Conservation (phyloP, 1,284 basidiomycete species). For the Fereydounia khargensis region DNA sequence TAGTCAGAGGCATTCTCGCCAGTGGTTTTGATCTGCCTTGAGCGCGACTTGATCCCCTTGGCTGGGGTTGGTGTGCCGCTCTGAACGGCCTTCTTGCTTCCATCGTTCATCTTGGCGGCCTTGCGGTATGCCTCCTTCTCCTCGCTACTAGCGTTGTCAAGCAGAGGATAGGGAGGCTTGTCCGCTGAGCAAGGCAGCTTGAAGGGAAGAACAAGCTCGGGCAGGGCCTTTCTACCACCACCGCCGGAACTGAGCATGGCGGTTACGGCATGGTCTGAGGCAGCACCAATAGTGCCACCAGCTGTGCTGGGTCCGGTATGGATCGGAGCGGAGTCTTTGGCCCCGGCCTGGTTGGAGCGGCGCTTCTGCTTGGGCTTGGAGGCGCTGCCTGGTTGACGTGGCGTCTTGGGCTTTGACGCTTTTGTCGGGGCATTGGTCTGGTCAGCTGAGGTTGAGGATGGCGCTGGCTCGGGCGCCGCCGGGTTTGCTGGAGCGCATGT, state of each 20-base stretch:
- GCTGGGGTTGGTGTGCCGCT: too few relatives aligned
- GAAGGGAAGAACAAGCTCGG: constrained; percentile 44
- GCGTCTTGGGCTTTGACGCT: constrained; percentile 4
- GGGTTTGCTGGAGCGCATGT: too few relatives aligned
- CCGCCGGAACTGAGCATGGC: constrained; percentile 38
- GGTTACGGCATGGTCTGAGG: constrained; percentile 16
- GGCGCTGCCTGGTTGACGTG: constrained; percentile 10
- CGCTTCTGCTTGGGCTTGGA: constrained; percentile 38
- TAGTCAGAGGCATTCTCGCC: background rate
- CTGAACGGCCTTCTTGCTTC: too few relatives aligned
- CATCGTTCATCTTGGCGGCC: background rate
- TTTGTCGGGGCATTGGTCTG: constrained; percentile 9
- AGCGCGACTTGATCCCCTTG: too few relatives aligned
- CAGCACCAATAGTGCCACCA: constrained; percentile 41
- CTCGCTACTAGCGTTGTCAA: constrained; percentile 32
- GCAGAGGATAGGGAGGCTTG: constrained; percentile 22
- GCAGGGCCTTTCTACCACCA: constrained; percentile 35
- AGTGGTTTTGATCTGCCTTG: background rate
- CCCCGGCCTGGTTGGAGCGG: constrained; percentile 8
- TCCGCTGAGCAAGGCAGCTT: constrained; percentile 17
- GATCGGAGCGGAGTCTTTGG: constrained; percentile 16
- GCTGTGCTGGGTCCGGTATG: constrained; percentile 25
- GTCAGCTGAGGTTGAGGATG: constrained; percentile 1
- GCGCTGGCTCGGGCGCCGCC: too few relatives aligned
- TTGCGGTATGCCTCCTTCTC: background rate